Base-by-base conservation (phyloP, 176 grass and related monocot genomes). In the Triticum urartu region DNA sequence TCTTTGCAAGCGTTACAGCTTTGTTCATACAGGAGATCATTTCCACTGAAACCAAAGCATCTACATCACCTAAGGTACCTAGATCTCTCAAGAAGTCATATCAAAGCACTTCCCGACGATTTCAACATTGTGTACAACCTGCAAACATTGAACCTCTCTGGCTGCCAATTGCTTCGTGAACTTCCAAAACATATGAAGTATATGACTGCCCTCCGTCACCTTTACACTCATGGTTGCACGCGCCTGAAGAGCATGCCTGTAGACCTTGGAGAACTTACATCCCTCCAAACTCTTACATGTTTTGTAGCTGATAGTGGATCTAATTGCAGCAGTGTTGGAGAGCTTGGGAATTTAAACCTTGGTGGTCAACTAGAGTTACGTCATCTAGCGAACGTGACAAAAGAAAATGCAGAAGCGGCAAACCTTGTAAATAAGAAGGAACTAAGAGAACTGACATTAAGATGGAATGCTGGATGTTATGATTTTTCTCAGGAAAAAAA, bases 111-210 rank as follows among this genome's bases (percentile, higher is more conserved):
- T 11, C 42, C 42, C 1, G 0, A 11, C 3, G 10, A 45, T 45
- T 3, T 11, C 1, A 45, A 3, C 42, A 45, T 45, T 11, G 0
- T 45, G 0, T 45, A 11, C 3, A 45, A 45, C 42, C 10, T 45
- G 42, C 42, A 45, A 45, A 45, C 0, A 0, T 3, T 45, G 0
- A 11, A 42, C 40, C 9, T 45, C 42, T 11, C 42, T 45, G 2
- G 40, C 40, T 42, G 36, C 36, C 0, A 38, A 38, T 38, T 1
- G 1, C 36, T 38, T 38, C 1, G 0, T 38, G 0, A 1, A n/a
- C 75, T 62, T 39, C 87, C 87, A n/a, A 62, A 22, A 15, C 15
- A 59, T 17, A 71, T 84, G 80, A 72, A 63, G 56, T 88, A 84
- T 40, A 71, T 88, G 87, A 78, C 13, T 0, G 42, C 20, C 6